phyloP scores from a whole-genome alignment of 2,329 filamentous ascomycete genomes.

The Fusarium sp. region DNA sequence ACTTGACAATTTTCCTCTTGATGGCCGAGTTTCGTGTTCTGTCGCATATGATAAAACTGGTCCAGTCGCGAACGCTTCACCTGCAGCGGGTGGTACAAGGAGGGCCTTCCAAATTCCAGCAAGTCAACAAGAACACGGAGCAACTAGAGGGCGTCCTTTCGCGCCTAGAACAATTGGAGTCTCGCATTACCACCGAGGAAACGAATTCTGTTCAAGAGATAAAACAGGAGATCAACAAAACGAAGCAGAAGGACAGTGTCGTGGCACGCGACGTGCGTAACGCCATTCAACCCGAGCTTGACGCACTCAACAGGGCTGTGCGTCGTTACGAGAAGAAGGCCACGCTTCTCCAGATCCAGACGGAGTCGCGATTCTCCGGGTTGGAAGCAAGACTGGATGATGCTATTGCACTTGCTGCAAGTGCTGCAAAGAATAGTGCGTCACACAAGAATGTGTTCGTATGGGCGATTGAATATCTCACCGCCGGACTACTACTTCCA shows the following conservation, averaged over 20 bases:
- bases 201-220: conserved; percentile 43
- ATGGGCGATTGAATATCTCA: conserved; percentile 53
- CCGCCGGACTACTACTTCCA: conserved; percentile 55
- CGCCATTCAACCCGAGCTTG: conserved; percentile 81
- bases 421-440: conserved; percentile 68
- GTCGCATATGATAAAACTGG: conserved; percentile 82
- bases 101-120: conserved; percentile 56
- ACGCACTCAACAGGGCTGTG: conserved; percentile 88
- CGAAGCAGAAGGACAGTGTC: conserved; percentile 57
- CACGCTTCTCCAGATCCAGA: conserved; percentile 78
- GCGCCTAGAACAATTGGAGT: conserved; percentile 77
- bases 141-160: conserved; percentile 68
- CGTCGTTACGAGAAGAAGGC: conserved; percentile 92
- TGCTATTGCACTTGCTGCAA: conserved; percentile 82
- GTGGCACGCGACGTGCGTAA: conserved; percentile 70
- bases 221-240: conserved; percentile 48
- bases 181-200: conserved; percentile 53
- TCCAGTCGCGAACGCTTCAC: conserved; percentile 81
- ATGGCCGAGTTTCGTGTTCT: conserved; percentile 87
- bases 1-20: conserved; percentile 88
- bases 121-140: conserved; percentile 49
- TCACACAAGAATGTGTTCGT: conserved; percentile 52
- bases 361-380: conserved; percentile 77
- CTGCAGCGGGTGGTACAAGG: conserved; percentile 78
- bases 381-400: conserved; percentile 80